Conservation (phyloP, 176 grass and related monocot genomes). For the Stipa capillata region DNA sequence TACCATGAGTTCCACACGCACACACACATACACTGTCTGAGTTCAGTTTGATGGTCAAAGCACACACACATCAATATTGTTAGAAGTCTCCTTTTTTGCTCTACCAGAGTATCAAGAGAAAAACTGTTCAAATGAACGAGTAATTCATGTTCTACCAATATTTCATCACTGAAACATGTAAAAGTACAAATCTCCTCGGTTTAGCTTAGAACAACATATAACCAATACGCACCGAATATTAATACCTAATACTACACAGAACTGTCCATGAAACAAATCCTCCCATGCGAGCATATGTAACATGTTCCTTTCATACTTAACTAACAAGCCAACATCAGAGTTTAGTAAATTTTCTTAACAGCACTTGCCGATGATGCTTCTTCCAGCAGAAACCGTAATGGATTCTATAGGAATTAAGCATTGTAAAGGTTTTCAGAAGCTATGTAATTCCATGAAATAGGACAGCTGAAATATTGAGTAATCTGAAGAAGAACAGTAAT, state of each 20-base stretch:
- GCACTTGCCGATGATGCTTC: neutral
- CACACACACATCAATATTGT: neutral
- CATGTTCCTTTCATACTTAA: neutral
- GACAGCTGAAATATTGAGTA: neutral
- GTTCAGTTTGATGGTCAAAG: slow-evolving; percentile 7
- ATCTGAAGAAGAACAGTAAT: neutral
- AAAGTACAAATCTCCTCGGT: neutral
- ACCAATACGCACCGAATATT: neutral
- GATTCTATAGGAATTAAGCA: neutral
- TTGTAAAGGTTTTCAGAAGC: neutral
- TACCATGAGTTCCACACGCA: neutral
- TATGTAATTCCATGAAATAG: neutral
- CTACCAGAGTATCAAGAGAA: neutral
- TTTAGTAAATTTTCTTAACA: neutral
- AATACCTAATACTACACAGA: neutral
- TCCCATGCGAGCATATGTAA: neutral
- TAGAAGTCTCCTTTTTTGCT: neutral
- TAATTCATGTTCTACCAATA: neutral
- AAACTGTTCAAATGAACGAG: neutral
- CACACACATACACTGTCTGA: neutral
- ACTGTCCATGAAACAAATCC: neutral
- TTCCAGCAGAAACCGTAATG: neutral
- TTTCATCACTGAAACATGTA: neutral
- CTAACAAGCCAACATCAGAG: neutral
- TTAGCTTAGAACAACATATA: neutral